Evolutionary conservation across 1,284 basidiomycete genomes (phyloP).

Genomic region (Thecaphora thlaspeos): DNA sequence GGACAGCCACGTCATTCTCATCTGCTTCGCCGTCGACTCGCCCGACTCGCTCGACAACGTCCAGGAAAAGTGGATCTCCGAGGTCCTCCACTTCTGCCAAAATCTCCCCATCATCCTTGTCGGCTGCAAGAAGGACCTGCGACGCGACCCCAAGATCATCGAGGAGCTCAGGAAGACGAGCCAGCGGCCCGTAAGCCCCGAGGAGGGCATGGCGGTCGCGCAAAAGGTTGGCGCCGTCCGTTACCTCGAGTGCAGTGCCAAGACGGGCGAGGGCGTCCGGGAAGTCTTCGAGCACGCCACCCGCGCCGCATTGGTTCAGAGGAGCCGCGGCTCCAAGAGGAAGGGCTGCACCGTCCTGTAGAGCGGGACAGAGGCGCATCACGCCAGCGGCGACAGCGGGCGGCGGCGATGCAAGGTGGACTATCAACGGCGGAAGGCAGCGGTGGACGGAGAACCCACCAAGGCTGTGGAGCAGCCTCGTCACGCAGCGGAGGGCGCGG

Average conservation of each 20-base stretch:
- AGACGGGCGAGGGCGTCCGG: conserved; percentile 81
- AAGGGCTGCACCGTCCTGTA: conserved; percentile 66
- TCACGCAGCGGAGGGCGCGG: no score
- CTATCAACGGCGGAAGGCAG: no score
- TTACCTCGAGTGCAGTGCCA: conserved; percentile 88
- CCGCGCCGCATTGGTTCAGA: conserved; percentile 70
- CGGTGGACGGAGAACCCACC: no score
- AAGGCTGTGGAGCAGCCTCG: no score
- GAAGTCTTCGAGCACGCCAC: conserved; percentile 91
- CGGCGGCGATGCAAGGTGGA: no score
- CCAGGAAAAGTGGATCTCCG: conserved; percentile 95
- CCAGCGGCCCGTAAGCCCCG: conserved; percentile 55
- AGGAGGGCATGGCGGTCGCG: conserved; percentile 73
- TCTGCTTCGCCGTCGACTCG: conserved; percentile 89
- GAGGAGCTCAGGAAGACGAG: conserved; percentile 57
- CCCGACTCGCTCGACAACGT: conserved; percentile 92
- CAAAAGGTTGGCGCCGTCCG: conserved; percentile 84
- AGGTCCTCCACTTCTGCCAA: conserved; percentile 88
- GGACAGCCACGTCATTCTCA: conserved; percentile 88
- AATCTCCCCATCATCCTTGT: conserved; percentile 84
- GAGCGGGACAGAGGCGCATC: no score
- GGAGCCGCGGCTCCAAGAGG: conserved; percentile 58
- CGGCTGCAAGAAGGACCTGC: conserved; percentile 73
- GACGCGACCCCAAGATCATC: conserved; percentile 58
- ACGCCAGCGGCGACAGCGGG: no score